phyloP scores from a whole-genome alignment of 1,139 yeast species.

The Candida smagusa region DNA sequence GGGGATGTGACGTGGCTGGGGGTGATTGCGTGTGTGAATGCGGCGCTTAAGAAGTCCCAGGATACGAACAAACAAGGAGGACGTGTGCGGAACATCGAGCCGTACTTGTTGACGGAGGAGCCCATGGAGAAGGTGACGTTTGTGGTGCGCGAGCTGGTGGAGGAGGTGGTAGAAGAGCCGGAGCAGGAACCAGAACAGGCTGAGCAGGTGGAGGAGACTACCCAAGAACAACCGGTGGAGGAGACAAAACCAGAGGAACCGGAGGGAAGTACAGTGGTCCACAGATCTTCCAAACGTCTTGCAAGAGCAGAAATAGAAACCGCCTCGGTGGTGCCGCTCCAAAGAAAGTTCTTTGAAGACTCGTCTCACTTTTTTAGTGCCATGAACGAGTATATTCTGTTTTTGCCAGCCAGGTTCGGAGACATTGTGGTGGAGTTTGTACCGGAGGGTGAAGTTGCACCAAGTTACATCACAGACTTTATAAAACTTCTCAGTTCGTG shows the following conservation, averaged over 20 bases:
- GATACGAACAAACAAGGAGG: conserved; percentile 33
- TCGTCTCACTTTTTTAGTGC: conserved; percentile 21
- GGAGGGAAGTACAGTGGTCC: conserved; percentile 19
- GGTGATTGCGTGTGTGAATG: conserved; percentile 26
- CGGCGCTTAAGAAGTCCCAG: conserved; percentile 25
- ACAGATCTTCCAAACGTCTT: conserved; percentile 39
- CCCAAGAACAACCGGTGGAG: conserved; percentile 4
- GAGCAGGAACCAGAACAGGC: conserved; percentile 1
- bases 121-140: conserved; percentile 44
- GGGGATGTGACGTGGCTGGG: conserved; percentile 21
- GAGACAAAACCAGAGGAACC: conserved; percentile 15
- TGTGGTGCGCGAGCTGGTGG: conserved; percentile 8
- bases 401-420: conserved; percentile 5
- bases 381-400: conserved; percentile 16
- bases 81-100: conserved; percentile 41
- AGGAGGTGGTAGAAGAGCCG: conserved; percentile 5
- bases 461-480: conserved; percentile 23
- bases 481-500: conserved; percentile 23
- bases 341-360: conserved; percentile 24
- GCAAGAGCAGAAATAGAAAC: conserved; percentile 25
- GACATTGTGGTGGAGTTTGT: conserved; percentile 23
- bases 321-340: conserved; percentile 15
- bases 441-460: conserved; percentile 1
- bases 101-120: conserved; percentile 46
- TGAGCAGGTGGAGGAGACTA: background rate